These are phyloP conservation scores for Thraustotheca clavata DNA, from an alignment of 352 stramenopile genomes.

Conservation along the genomic window DNA sequence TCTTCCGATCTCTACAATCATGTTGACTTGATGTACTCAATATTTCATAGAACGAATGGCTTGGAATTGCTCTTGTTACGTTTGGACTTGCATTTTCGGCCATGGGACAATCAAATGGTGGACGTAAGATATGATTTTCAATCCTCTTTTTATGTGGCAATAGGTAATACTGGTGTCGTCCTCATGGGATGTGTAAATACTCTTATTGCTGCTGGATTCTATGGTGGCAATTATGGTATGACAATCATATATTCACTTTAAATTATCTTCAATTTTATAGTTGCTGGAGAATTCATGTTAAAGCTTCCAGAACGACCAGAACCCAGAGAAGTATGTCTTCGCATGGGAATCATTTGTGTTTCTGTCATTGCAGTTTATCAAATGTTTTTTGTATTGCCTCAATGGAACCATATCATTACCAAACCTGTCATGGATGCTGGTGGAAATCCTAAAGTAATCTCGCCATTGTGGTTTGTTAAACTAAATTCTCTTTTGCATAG, in stretches of 20 bases:
- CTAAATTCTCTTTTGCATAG: slow-evolving; percentile 11
- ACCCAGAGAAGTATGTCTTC: slow-evolving; percentile 68
- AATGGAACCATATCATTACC: slow-evolving; percentile 67
- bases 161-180: slow-evolving; percentile 52
- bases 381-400: slow-evolving; percentile 64
- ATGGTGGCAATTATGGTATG: slow-evolving; percentile 74
- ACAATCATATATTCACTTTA: not conserved
- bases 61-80: slow-evolving; percentile 71
- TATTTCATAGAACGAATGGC: slow-evolving; percentile 48
- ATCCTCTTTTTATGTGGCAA: not conserved
- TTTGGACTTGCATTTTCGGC: slow-evolving; percentile 77
- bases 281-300: slow-evolving; percentile 73
- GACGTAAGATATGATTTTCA: slow-evolving; percentile 24
- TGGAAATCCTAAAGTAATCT: slow-evolving; percentile 41
- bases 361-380: slow-evolving; percentile 72
- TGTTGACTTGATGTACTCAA: slow-evolving; percentile 29
- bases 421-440: slow-evolving; percentile 64
- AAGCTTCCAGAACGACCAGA: slow-evolving; percentile 65
- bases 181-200: slow-evolving; percentile 82
- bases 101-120: slow-evolving; percentile 52
- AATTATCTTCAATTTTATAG: slow-evolving; percentile 21
- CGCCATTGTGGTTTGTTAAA: not conserved
- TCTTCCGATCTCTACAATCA: slow-evolving; percentile 70
- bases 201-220: slow-evolving; percentile 69
- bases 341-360: slow-evolving; percentile 65